Base-by-base conservation (phyloP, 345 rosid genomes). In the Brassica nigra region DNA sequence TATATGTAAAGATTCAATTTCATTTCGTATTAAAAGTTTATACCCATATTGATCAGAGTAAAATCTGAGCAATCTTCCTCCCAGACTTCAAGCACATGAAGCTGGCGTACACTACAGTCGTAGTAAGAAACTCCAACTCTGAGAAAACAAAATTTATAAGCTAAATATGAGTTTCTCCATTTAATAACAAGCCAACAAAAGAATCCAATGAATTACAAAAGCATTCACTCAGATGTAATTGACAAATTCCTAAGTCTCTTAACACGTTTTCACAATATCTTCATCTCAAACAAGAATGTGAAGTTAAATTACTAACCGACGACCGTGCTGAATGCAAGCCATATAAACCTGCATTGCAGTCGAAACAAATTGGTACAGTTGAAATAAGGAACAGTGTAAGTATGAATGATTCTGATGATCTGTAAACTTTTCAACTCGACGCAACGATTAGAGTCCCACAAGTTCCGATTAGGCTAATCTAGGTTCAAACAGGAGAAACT, bases 71-170 rank as follows among this genome's bases (percentile, higher is more conserved):
- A 85, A 78, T 88, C 88, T 81, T 91, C 99, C 81, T 95, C 99
- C 98, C 97, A 95, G 80, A 85, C 83, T 88, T 95, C 99, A 80
- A 93, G 87, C 76, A 92, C 96, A 80, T 93, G 85, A 80, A 95
- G 97, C 84, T 93, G 93, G 77, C 97, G 90, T 78, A 84, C 76
- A 79, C 89, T 86, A 71, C 87, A 83, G 84, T 93, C 99, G 49
- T 95, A 95, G 80, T 95, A 95, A 66, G 99, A 81, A 84, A 95
- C 76, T 77, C 99, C 99, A 76, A 92, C 84, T 77, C 99, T 95
- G 86, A 3, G 12, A 4, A 11, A 68, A 61, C 31, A 16, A 2
- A 29, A 68, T 70, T 55, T n/a, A 10, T 30, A 80, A 69, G 29
- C 57, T 49, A 49, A 59, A 73, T 42, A 49, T 28, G 58, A 68